phyloP scores from a whole-genome alignment of 495 filamentous ascomycete genomes.

The Tuber magnatum region DNA sequence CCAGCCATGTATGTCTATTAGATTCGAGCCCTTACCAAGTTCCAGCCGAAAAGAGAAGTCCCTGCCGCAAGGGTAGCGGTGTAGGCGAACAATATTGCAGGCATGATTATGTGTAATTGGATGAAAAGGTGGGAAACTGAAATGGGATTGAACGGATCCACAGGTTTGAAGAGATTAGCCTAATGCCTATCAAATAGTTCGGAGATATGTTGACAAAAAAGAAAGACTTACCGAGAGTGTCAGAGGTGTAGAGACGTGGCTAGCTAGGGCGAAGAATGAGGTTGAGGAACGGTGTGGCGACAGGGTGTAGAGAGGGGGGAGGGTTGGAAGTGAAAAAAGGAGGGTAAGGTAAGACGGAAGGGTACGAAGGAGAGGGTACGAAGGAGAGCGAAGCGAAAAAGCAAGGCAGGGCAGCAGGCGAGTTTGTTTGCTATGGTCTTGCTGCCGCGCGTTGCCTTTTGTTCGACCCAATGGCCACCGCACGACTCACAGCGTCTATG shows the following conservation, averaged over 20 bases:
- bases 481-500: too few species aligned
- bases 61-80: slow-evolving; percentile 18
- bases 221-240: neutral
- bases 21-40: slow-evolving; percentile 56
- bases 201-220: slow-evolving; percentile 5
- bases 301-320: neutral
- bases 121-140: neutral
- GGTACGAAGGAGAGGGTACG: too few species aligned
- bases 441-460: neutral
- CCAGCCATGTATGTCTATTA: neutral
- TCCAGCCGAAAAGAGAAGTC: slow-evolving; percentile 84
- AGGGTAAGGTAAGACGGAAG: neutral
- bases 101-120: neutral
- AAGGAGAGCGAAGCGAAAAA: neutral
- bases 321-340: neutral
- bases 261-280: neutral
- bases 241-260: neutral
- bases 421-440: neutral
- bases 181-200: slow-evolving; percentile 3
- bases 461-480: too few species aligned
- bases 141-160: neutral
- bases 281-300: neutral
- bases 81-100: neutral
- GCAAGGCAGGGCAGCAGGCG: too few species aligned
- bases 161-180: neutral